Evolutionary conservation across 345 rosid genomes (phyloP).

Genomic region (Arabidopsis arenosa): DNA sequence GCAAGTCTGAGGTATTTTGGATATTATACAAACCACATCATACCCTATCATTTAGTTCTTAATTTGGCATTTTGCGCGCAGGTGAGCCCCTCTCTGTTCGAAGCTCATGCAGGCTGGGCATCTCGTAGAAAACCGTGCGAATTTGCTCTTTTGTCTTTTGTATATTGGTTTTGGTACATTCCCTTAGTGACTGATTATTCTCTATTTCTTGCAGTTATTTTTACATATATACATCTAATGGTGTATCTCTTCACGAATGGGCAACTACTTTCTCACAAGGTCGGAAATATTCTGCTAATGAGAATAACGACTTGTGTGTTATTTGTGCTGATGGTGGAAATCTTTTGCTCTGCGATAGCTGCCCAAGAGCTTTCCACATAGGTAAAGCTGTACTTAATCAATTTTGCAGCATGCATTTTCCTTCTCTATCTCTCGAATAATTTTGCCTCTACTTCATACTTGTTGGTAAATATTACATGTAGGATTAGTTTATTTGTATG

Average conservation of each 20-base stretch:
- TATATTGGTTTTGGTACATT: slow-evolving; percentile 10
- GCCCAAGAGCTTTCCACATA: slow-evolving; percentile 97
- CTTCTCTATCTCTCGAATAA: slow-evolving; percentile 20
- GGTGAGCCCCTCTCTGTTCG: slow-evolving; percentile 97
- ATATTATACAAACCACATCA: slow-evolving; percentile 36
- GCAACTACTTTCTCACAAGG: slow-evolving; percentile 82
- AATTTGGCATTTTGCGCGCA: slow-evolving; percentile 49
- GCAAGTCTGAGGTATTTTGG: slow-evolving; percentile 80
- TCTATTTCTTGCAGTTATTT: slow-evolving; percentile 68
- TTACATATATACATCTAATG: slow-evolving; percentile 93
- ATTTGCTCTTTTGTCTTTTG: slow-evolving; percentile 27
- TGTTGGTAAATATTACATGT: slow-evolving; percentile 28
- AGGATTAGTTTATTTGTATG: slow-evolving; percentile 20
- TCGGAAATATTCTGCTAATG: slow-evolving; percentile 72
- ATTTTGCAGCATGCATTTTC: slow-evolving; percentile 29
- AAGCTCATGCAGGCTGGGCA: slow-evolving; percentile 99
- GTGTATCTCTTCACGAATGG: slow-evolving; percentile 98
- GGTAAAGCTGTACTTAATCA: slow-evolving; percentile 51
- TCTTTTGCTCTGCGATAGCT: slow-evolving; percentile 93
- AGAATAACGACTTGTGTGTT: slow-evolving; percentile 82
- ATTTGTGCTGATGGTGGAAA: slow-evolving; percentile 96
- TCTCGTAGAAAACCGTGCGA: slow-evolving; percentile 95
- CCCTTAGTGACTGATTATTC: slow-evolving; percentile 20
- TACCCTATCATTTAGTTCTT: slow-evolving; percentile 20
- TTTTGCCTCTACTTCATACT: slow-evolving; percentile 14